phyloP scores from a whole-genome alignment of 1,284 basidiomycete genomes.

The Puccinia triticina region DNA sequence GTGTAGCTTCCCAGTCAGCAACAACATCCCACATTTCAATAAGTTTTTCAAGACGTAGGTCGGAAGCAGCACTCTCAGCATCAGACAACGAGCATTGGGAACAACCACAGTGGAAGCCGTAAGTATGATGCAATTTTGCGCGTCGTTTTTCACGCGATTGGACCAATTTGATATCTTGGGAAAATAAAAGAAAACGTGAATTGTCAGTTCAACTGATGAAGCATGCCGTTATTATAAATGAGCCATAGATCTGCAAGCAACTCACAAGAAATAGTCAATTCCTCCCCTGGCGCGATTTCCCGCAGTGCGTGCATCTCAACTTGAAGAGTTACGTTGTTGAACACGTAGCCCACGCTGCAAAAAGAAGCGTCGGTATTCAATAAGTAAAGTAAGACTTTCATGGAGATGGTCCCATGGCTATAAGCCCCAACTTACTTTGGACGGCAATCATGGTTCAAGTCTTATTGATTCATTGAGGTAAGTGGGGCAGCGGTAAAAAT shows the following conservation, averaged over 20 bases:
- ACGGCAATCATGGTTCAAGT: conserved; percentile 44
- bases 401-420: not conserved
- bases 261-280: conserved; percentile 38
- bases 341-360: conserved; percentile 17
- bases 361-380: not conserved
- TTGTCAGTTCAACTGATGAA: not conserved
- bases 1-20: conserved; percentile 19
- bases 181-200: not conserved
- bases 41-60: conserved; percentile 13
- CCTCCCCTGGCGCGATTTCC: conserved; percentile 43
- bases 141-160: conserved; percentile 18
- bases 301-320: conserved; percentile 43
- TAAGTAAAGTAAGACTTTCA: not conserved
- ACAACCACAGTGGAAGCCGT: conserved; percentile 44
- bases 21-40: conserved; percentile 9
- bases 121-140: not conserved
- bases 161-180: conserved; percentile 7
- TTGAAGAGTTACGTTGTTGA: conserved; percentile 36
- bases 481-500: too few relatives aligned
- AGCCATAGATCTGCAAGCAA: not conserved
- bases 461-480: not conserved
- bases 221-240: not conserved
- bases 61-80: conserved; percentile 14
- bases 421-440: conserved; percentile 22
- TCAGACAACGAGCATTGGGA: conserved; percentile 34